Conservation (phyloP, 495 filamentous ascomycete species). For the Podospora tetraspora region DNA sequence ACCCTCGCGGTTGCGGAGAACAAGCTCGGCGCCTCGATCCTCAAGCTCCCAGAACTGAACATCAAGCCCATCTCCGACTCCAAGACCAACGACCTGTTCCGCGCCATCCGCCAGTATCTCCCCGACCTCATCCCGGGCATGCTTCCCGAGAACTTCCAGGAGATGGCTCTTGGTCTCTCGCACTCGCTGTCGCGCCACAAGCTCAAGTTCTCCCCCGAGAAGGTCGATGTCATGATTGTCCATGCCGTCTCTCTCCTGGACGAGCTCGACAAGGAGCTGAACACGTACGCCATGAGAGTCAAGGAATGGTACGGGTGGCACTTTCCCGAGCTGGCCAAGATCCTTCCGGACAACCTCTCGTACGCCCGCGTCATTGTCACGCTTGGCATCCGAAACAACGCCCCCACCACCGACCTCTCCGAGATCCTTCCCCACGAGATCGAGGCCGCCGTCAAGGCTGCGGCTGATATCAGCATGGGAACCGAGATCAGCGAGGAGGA, state of each 20-base stretch:
- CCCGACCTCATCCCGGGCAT: conserved; percentile 88
- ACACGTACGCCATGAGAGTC: conserved; percentile 96
- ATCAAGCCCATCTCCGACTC: conserved; percentile 85
- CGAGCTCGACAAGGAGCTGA: conserved; percentile 97
- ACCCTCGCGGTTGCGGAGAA: conserved; percentile 92
- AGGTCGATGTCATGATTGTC: conserved; percentile 99
- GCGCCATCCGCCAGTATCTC: conserved; percentile 86
- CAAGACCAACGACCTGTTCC: conserved; percentile 79
- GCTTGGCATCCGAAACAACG: conserved; percentile 82
- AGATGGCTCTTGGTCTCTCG: conserved; percentile 92
- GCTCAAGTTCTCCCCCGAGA: conserved; percentile 97
- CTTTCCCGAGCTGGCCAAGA: conserved; percentile 95
- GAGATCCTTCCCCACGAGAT: conserved; percentile 97
- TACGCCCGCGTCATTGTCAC: conserved; percentile 80
- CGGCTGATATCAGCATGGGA: conserved; percentile 96
- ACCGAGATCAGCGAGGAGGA: conserved; percentile 90
- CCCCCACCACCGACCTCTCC: conserved; percentile 68
- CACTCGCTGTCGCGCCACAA: conserved; percentile 98
- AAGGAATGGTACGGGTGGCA: conserved; percentile 99
- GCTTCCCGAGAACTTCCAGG: conserved; percentile 73
- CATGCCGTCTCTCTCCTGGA: conserved; percentile 92
- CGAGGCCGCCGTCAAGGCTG: conserved; percentile 82
- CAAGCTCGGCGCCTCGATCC: conserved; percentile 88
- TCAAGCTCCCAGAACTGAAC: conserved; percentile 80
- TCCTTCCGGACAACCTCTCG: conserved; percentile 96